Evolutionary conservation across 1,284 basidiomycete genomes (phyloP).

Genomic region (Inonotus obliquus): DNA sequence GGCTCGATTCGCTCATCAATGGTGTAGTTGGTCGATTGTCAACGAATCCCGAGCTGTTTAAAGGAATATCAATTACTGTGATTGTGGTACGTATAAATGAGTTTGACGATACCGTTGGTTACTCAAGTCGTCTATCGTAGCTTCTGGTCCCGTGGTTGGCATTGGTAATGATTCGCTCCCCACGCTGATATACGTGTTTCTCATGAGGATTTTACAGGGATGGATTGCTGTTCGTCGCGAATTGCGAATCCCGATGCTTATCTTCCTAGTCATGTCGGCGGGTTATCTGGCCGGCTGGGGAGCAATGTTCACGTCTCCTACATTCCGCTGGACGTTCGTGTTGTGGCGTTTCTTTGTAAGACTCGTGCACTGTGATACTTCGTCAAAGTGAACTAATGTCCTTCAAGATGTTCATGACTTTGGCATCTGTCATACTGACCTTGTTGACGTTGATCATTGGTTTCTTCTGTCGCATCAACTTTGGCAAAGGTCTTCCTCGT

Average conservation of each 20-base stretch:
- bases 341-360: slow-evolving; percentile 64
- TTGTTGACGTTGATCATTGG: slow-evolving; percentile 54
- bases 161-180: slow-evolving; percentile 20
- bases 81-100: slow-evolving; percentile 44
- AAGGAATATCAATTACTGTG: slow-evolving; percentile 50
- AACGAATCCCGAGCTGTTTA: slow-evolving; percentile 43
- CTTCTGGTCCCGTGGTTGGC: slow-evolving; percentile 65
- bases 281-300: slow-evolving; percentile 63
- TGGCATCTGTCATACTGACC: slow-evolving; percentile 54
- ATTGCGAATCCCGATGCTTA: slow-evolving; percentile 48
- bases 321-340: slow-evolving; percentile 72
- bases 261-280: slow-evolving; percentile 57
- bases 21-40: slow-evolving; percentile 54
- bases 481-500: slow-evolving; percentile 64
- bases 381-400: not conserved
- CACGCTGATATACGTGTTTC: slow-evolving; percentile 8
- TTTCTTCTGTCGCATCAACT: slow-evolving; percentile 63
- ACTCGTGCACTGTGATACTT: not conserved
- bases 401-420: slow-evolving; percentile 41
- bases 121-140: slow-evolving; percentile 31
- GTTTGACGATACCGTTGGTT: not conserved
- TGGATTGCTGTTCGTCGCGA: slow-evolving; percentile 73
- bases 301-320: slow-evolving; percentile 62
- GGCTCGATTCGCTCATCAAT: slow-evolving; percentile 72
- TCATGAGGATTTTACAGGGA: slow-evolving; percentile 39